Evolutionary conservation across 1,284 basidiomycete species (phyloP), one percentile per base, ranked within the genome.

Genomic region (Phlebopus sp.): DNA sequence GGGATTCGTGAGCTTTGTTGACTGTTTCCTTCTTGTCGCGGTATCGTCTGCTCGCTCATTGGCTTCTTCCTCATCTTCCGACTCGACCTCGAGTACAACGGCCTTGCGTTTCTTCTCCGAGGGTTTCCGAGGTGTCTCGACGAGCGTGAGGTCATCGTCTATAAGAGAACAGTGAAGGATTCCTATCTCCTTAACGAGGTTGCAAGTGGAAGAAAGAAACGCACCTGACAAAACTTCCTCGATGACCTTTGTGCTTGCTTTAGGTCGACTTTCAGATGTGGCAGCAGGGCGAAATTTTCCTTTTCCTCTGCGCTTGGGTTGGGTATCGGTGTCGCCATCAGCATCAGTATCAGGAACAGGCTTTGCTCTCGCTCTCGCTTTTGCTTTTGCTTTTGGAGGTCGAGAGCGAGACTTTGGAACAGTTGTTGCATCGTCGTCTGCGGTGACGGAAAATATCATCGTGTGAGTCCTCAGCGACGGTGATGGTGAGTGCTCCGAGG

Each of bases 281-380:
- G 60, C n/a, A 46, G 52, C 5, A 55, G 60, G 5, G 62, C 60
- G 2, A 68, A 56, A 2, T 52, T 63, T 39, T 34, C 47, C 8
- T 67, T 60, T 31, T 66, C 62, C 36, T 66, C 62, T 67, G 18
- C 19, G 37, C 5, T 25, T 30, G 5, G 40, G 25, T 13, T 25
- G 7, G 3, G 25, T n/a, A 19, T 39, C 19, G n/a, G 37, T n/a
- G 19, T 14, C 7, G 17, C n/a, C n/a, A n/a, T n/a, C n/a, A n/a
- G n/a, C n/a, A n/a, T n/a, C n/a, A 3, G 19, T 29, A 27, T 2
- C 36, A 47, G 44, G 46, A 13, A 18, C 15, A 14, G 35, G 21
- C 29, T 54, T 59, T 5, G 46, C 5, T 43, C 43, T 53, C 5
- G 39, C 7, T 44, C 49, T 53, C 4, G 19, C 1, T 39, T 50